Conservation (phyloP, 2,329 filamentous ascomycete species). For the Hymenoscyphus salicellus region DNA sequence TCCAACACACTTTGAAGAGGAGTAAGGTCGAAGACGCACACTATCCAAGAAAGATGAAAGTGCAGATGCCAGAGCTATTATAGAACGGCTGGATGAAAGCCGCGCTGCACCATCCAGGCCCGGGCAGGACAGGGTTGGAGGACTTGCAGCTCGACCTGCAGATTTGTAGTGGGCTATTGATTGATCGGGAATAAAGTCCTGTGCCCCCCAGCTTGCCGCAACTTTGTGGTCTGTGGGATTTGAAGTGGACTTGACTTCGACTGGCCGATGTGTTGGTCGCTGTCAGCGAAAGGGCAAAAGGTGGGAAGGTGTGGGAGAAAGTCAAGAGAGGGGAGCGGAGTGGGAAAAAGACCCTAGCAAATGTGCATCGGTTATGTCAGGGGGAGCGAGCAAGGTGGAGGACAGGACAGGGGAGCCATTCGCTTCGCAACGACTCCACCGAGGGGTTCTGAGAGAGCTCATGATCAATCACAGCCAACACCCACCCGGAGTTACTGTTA, state of each 20-base stretch:
- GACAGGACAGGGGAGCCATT: neutral
- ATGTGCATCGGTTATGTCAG: neutral
- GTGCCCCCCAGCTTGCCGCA: slow-evolving; percentile 15
- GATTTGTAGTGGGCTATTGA: slow-evolving; percentile 10
- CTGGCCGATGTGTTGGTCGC: neutral
- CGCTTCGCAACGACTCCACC: neutral
- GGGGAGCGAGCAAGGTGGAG: neutral
- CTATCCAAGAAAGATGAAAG: slow-evolving; percentile 15
- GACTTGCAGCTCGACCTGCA: neutral
- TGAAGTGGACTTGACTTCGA: neutral
- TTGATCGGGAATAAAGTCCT: slow-evolving; percentile 18
- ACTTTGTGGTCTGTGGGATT: slow-evolving; percentile 18
- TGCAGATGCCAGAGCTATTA: slow-evolving; percentile 28
- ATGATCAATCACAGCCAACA: neutral
- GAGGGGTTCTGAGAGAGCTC: slow-evolving; percentile 1
- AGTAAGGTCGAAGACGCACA: slow-evolving; percentile 22
- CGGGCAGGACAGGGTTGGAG: neutral
- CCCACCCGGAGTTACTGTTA: neutral
- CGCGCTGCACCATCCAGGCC: slow-evolving; percentile 20
- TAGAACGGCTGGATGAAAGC: slow-evolving; percentile 23
- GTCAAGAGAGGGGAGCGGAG: slow-evolving; percentile 1
- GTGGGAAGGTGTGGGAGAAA: slow-evolving; percentile 12
- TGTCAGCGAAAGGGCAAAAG: slow-evolving; percentile 12
- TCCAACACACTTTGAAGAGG: slow-evolving; percentile 19
- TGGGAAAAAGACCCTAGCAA: slow-evolving; percentile 4